phyloP scores from a whole-genome alignment of 495 filamentous ascomycete genomes.

The Penicillium herquei region DNA sequence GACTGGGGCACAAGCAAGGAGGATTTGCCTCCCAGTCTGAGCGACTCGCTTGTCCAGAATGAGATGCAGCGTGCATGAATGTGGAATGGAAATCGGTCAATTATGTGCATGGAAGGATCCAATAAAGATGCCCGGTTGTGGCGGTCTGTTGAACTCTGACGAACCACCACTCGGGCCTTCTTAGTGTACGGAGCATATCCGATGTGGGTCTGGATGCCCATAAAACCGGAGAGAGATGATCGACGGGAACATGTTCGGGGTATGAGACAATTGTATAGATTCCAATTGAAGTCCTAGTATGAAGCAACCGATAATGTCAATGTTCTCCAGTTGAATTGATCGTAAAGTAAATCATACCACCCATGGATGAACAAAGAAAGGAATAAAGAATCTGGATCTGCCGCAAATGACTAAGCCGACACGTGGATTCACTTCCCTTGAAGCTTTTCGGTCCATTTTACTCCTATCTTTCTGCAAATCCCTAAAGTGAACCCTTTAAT shows the following conservation, averaged over 20 bases:
- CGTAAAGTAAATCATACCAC: background rate
- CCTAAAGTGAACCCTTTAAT: background rate
- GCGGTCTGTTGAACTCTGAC: conserved; percentile 5
- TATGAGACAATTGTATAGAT: background rate
- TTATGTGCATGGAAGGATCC: conserved; percentile 4
- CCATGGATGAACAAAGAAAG: background rate
- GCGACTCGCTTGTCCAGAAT: conserved; percentile 13
- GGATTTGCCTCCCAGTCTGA: conserved; percentile 60
- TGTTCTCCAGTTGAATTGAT: background rate
- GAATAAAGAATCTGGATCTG: background rate
- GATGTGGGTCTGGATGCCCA: conserved; percentile 6
- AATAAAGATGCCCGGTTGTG: background rate
- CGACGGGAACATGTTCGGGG: background rate
- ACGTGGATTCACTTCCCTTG: background rate
- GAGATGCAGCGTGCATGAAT: conserved; percentile 5
- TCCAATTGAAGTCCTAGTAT: background rate
- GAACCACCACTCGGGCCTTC: conserved; percentile 2
- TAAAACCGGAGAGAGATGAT: background rate
- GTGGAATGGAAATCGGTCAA: background rate
- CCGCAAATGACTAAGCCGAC: background rate
- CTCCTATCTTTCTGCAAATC: background rate
- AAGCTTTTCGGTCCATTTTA: background rate
- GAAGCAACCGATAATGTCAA: background rate
- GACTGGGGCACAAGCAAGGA: conserved; percentile 61
- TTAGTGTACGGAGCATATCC: conserved; percentile 10